Base-by-base conservation (phyloP, 306 rosid genomes). In the Sindora glabra region DNA sequence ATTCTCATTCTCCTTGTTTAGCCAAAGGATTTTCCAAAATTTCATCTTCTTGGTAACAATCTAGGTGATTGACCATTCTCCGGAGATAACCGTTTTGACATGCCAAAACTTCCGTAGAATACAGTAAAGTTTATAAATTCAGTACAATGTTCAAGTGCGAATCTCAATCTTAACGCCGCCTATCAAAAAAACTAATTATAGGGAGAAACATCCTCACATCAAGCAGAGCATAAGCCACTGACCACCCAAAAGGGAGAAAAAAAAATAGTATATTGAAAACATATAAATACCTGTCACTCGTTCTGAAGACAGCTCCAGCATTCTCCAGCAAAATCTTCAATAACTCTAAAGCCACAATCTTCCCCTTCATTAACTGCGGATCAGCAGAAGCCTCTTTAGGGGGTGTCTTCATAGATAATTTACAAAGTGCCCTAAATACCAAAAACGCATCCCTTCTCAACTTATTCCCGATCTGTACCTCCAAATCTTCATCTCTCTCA, bases 401-500 rank as follows among this genome's bases (percentile, higher is more conserved):
- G 0, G 89, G 96, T 2, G 91, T 78, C 87, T 89, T 94, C 99
- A 94, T 94, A 0, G 99, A 94, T 54, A 94, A 67, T 73, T 94
- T 94, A 69, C 99, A 94, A 26, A 94, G 95, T 4, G 99, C 99
- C 77, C 99, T 69, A 48, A 94, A 94, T 73, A 94, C 97, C 74
- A 94, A 71, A 68, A 94, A 94, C 3, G 95, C 99, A 41, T 94
- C 99, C 50, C 99, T 82, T 45, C 99, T 61, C 72, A 94, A 64
- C 87, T 94, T 94, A 66, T 94, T 94, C 40, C 99, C 99, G 45
- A 94, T 94, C 87, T 84, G 97, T 79, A 94, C 95, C 65, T 94
- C 99, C 86, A 94, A 84, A 76, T 94, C 99, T 23, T 94, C 99
- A 62, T 94, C 99, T 61, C 87, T 94, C 69, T 94, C 99, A 6